Evolutionary conservation across 257 asterid species (phyloP).

Genomic region (Linderniella brevidens): DNA sequence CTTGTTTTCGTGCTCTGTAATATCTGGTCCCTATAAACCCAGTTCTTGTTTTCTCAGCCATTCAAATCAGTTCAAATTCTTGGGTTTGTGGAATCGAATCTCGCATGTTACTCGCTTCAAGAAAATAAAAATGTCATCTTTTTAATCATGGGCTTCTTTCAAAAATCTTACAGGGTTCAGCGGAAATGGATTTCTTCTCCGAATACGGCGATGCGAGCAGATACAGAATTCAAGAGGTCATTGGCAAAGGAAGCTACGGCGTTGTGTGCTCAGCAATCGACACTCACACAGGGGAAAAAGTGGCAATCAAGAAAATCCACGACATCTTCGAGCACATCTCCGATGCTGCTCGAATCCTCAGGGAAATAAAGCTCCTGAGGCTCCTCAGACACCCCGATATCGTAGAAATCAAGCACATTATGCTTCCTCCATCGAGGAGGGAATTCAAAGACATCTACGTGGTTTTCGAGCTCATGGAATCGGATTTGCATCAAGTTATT

Average conservation of each 20-base stretch:
- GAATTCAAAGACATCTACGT: slow-evolving; percentile 70
- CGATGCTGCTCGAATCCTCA: slow-evolving; percentile 76
- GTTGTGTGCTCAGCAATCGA: slow-evolving; percentile 76
- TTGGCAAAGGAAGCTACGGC: slow-evolving; percentile 85
- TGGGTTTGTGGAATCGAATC: slow-evolving; percentile 7
- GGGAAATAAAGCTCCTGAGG: slow-evolving; percentile 76
- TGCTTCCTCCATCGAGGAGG: slow-evolving; percentile 75
- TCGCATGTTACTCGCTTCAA: slow-evolving; percentile 1
- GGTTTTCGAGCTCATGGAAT: slow-evolving; percentile 89
- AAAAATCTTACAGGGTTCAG: slow-evolving; percentile 31
- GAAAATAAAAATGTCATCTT: neutral
- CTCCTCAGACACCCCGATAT: slow-evolving; percentile 79
- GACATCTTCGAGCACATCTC: slow-evolving; percentile 69
- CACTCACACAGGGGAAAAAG: slow-evolving; percentile 60
- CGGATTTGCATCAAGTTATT: slow-evolving; percentile 84
- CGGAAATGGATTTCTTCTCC: slow-evolving; percentile 82
- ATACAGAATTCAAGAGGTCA: slow-evolving; percentile 64
- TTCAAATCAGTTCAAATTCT: neutral
- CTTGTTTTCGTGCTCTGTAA: too few species aligned
- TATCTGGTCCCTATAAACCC: too few species aligned
- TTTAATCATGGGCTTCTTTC: too few species aligned
- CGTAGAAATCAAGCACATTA: slow-evolving; percentile 70
- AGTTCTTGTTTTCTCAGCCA: too few species aligned
- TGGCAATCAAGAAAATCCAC: slow-evolving; percentile 71
- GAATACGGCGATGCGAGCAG: slow-evolving; percentile 89